Evolutionary conservation across 192 early-diverging fungal species (phyloP).

Genomic region (Coemansia brasiliensis): DNA sequence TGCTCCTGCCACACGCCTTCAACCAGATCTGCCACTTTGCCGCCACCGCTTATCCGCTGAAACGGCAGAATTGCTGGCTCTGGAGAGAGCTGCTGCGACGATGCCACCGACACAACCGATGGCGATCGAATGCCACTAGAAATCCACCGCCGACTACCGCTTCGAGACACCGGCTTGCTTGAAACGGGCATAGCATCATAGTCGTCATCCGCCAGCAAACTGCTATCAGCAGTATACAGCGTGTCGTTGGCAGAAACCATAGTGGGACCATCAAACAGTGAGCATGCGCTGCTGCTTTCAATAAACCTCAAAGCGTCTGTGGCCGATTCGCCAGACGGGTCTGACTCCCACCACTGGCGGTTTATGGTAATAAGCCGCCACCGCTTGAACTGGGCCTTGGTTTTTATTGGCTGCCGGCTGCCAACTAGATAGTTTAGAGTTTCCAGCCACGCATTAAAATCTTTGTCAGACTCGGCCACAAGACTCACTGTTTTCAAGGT

Average conservation of each 20-base stretch:
- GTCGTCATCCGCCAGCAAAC: background rate
- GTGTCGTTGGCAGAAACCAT: background rate
- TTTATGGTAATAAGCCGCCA: conserved; percentile 47
- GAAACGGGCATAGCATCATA: background rate
- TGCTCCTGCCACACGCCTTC: conserved; percentile 17
- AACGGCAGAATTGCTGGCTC: background rate
- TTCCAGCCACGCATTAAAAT: conserved; percentile 44
- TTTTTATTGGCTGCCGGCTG: conserved; percentile 32
- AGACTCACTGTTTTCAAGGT: conserved; percentile 41
- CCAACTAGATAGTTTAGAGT: conserved; percentile 36
- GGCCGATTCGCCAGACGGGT: conserved; percentile 36
- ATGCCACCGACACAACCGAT: conserved; percentile 7
- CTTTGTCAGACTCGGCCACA: conserved; percentile 32
- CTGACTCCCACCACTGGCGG: conserved; percentile 50
- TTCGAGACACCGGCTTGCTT: conserved; percentile 3
- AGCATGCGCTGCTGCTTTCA: conserved; percentile 7
- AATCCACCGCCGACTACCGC: conserved; percentile 26
- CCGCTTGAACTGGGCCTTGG: conserved; percentile 30
- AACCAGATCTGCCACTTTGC: conserved; percentile 11
- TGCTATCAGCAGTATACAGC: background rate
- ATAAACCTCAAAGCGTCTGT: conserved; percentile 37
- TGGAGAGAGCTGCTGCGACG: background rate
- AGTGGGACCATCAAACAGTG: background rate
- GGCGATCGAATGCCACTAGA: conserved; percentile 12
- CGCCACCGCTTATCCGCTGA: conserved; percentile 18